Conservation (phyloP, 148 eudicot genomes). For the Nepenthes mirabilis region DNA sequence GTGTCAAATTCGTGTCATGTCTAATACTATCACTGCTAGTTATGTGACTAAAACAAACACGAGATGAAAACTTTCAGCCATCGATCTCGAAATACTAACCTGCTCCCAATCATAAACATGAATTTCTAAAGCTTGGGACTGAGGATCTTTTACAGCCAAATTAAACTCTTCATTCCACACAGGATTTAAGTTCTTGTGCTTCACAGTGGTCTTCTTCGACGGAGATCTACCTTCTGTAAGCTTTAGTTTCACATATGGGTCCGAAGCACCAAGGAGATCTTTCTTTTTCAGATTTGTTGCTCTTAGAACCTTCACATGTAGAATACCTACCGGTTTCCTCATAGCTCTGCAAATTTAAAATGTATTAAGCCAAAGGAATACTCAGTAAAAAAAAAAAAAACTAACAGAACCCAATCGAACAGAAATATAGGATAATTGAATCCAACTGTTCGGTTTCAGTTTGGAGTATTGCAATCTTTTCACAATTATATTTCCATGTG, state of each 20-base stretch:
- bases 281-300: slow-evolving; percentile 72
- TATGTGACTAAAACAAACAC: no score
- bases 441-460: no score
- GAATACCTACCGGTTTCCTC: slow-evolving; percentile 73
- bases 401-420: no score
- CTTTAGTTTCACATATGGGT: slow-evolving; percentile 74
- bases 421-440: no score
- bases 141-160: slow-evolving; percentile 62
- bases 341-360: slow-evolving; percentile 43
- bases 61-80: no score
- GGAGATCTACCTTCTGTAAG: slow-evolving; percentile 71
- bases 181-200: slow-evolving; percentile 78
- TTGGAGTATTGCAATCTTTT: no score
- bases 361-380: not conserved
- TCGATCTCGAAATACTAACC: slow-evolving; percentile 15
- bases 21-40: not conserved
- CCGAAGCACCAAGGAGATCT: slow-evolving; percentile 72
- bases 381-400: no score
- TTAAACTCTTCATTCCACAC: slow-evolving; percentile 88
- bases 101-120: slow-evolving; percentile 83
- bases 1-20: no score
- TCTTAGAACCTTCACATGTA: slow-evolving; percentile 61
- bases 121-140: slow-evolving; percentile 45
- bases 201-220: slow-evolving; percentile 77
- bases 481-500: no score